Base-by-base conservation (phyloP, 108 stramenopile species). In the Nitzschia putrida region DNA sequence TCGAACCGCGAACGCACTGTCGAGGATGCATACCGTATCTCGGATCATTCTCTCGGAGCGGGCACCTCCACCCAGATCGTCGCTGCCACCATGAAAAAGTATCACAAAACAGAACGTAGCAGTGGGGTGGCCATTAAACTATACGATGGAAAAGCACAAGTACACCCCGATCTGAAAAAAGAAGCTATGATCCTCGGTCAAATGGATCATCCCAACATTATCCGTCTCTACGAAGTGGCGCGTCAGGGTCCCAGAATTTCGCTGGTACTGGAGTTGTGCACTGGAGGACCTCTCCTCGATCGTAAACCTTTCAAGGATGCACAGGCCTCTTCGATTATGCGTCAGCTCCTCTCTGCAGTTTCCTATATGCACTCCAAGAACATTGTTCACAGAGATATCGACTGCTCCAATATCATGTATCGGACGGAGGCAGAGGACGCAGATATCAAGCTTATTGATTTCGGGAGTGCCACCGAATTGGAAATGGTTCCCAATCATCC, bases 161-260 rank as follows among this genome's bases (percentile, higher is more conserved):
- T 88, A 55, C 60, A 81, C 12, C 71, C 83, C 26, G 94, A 95
- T 73, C 65, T 95, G 44, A 74, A 83, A 26, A 90, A 89, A 66
- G 94, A 95, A 65, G 91, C 93, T 42, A 64, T 60, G 18, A 80
- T 95, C 16, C 78, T 95, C 9, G 72, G 80, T 22, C 54, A 80
- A 65, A 71, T 80, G 23, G 95, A 96, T 57, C 94, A 96, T 71
- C 95, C 95, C 11, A 94, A 96, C 68, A 94, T 96, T 69, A 85
- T 96, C 34, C 85, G 86, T 23, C 76, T 84, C 14, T 90, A 89
- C 51, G 95, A 96, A 79, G 78, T 86, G 10, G 83, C 77, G 52
- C 88, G 80, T 59, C 75, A 88, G 51, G 68, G 73, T 13, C 60
- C 71, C 51, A 67, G 72, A 57, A 73, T 89, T 21, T 86, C 83